Evolutionary conservation across 2,329 filamentous ascomycete genomes (phyloP), one percentile per base, ranked within the genome.

Genomic region (Alternaria angustiovoidea): DNA sequence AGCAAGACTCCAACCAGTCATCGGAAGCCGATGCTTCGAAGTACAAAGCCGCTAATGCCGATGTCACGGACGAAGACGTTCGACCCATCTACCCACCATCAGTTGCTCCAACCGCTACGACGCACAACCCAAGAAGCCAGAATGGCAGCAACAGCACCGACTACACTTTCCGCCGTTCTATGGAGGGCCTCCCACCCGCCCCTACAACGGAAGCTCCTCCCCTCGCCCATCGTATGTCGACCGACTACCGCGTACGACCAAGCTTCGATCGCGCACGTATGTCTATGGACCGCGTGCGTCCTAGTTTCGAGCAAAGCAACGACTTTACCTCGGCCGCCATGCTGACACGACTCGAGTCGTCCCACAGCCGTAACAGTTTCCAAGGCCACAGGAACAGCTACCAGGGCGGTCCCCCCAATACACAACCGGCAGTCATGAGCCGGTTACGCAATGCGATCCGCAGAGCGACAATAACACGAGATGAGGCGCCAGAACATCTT

Each of bases 61-160:
- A 85, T 67, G 84, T 86, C 74, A 78, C 81, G 61, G 91, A 95
- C 74, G 94, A 98, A 79, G 94, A 97, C 74, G 86, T 92, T 77
- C 88, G 93, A 67, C 94, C 94, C 32, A 96, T 98, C 72, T 98
- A 98, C 79, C 92, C 94, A 51, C 93, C 94, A 14, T 96, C 94
- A 54, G 89, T 94, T 70, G 91, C 92, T 49, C 85, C 87, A 12
- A 94, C 92, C 16, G 86, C 88, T 46, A 79, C 75, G 20, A 80
- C 78, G 12, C 90, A 95, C 75, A 94, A 93, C 66, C 89, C 90
- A 51, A 85, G 88, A 68, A 95, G 92, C 71, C 92, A 96, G 75
- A 96, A 94, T 70, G 93, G 93, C 62, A 97, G 94, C 80, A 94
- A 97, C 78, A 94, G 93, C 62, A 97, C 95, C 51, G 94, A 96